These are phyloP conservation scores for Quercus agrifolia DNA, from an alignment of 306 rosid genomes.

Conservation along the genomic window DNA sequence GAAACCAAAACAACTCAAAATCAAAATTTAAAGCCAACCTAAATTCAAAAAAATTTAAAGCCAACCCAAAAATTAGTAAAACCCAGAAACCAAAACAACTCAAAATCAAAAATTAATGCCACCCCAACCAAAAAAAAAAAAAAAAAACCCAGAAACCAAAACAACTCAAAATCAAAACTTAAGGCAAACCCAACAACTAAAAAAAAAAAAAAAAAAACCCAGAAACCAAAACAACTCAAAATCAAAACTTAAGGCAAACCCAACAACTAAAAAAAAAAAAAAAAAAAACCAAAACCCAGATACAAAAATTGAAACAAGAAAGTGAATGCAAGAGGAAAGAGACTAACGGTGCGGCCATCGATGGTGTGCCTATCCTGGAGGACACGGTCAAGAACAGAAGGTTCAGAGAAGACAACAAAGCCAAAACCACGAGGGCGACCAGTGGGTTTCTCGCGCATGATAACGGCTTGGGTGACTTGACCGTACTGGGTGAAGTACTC, in stretches of 20 bases:
- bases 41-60: too few relatives aligned
- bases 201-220: not conserved
- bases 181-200: not conserved
- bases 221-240: not conserved
- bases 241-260: not conserved
- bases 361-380: constrained; percentile 56
- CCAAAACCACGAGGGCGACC: constrained; percentile 62
- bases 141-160: not conserved
- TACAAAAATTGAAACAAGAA: not conserved
- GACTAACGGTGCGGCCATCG: constrained; percentile 50
- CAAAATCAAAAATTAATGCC: too few relatives aligned
- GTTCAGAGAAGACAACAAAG: constrained; percentile 60
- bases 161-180: not conserved
- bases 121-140: not conserved
- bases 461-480: constrained; percentile 46
- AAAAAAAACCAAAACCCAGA: not conserved
- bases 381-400: constrained; percentile 47
- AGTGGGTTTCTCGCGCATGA: constrained; percentile 64
- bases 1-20: too few relatives aligned
- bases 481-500: constrained; percentile 55
- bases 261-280: not conserved
- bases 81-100: too few relatives aligned
- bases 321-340: not conserved
- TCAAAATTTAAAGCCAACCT: too few relatives aligned
- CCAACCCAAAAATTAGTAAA: too few relatives aligned